A percentile compares a stretch with the other conserved stretches of the same genome.
phyloP scores from a whole-genome alignment of 176 grass and related monocot genomes.

The Cymbopogon citratus region DNA sequence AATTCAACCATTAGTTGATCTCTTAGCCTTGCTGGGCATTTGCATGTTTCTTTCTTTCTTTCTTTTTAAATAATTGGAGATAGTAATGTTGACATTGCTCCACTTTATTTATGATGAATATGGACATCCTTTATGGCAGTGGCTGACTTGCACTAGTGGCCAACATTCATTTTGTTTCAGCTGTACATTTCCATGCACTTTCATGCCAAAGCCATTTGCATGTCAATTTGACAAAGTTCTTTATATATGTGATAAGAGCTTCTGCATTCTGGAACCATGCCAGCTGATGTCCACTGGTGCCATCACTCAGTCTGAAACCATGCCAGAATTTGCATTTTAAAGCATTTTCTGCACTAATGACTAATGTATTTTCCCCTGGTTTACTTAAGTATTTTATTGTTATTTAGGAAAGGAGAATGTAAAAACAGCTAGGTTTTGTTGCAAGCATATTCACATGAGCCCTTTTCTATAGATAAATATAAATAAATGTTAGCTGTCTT shows the following conservation, averaged over 20 bases:
- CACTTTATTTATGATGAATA: background rate
- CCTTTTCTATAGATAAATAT: background rate
- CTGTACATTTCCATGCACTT: background rate
- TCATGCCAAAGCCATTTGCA: background rate
- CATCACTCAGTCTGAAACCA: background rate
- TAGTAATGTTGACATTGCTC: background rate
- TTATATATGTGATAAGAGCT: background rate
- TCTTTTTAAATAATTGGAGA: background rate
- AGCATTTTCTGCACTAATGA: background rate
- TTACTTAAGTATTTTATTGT: background rate
- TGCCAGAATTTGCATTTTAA: background rate
- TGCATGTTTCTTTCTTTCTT: background rate
- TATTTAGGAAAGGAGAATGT: background rate
- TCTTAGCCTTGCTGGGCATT: background rate
- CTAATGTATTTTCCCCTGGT: background rate
- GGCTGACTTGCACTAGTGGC: background rate
- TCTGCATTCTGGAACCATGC: background rate
- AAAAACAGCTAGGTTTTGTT: background rate
- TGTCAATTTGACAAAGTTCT: constrained; percentile 6
- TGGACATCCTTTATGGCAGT: background rate
- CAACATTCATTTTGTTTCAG: constrained; percentile 1
- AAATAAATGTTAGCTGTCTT: background rate
- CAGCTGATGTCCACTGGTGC: background rate
- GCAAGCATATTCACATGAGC: constrained; percentile 5
- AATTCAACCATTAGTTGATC: constrained; percentile 4